Conservation (phyloP, 2,329 filamentous ascomycete species). For the Colletotrichum lupini region DNA sequence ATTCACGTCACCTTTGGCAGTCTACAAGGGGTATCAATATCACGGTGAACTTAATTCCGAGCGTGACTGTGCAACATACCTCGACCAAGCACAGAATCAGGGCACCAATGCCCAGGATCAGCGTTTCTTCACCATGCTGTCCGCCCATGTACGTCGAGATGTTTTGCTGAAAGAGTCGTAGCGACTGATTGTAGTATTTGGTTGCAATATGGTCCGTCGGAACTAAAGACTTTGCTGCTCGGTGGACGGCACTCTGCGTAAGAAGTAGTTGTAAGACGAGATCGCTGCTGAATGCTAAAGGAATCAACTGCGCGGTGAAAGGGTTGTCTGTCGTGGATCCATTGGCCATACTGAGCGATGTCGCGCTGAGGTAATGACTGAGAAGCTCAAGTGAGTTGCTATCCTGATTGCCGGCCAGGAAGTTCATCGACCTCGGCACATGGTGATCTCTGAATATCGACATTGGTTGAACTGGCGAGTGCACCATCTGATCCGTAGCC, state of each 20-base stretch:
- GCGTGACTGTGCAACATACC: conserved; percentile 42
- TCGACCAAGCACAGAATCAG: conserved; percentile 59
- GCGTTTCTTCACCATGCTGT: conserved; percentile 46
- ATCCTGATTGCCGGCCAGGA: conserved; percentile 12
- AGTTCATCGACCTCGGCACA: not conserved
- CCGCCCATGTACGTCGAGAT: conserved; percentile 37
- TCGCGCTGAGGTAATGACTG: conserved; percentile 56
- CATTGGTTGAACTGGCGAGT: not conserved
- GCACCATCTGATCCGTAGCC: not conserved
- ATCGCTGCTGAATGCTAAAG: conserved; percentile 56
- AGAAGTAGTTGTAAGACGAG: conserved; percentile 58
- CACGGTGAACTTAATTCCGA: not conserved
- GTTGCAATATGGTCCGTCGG: conserved; percentile 46
- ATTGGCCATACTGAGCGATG: conserved; percentile 59
- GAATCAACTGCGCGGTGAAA: conserved; percentile 57
- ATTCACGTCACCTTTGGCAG: conserved; percentile 54
- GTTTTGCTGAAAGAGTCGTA: conserved; percentile 47
- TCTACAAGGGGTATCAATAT: conserved; percentile 40
- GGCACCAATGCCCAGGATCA: conserved; percentile 56
- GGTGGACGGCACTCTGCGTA: conserved; percentile 55
- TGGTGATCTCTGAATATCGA: not conserved
- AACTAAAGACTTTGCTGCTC: conserved; percentile 44
- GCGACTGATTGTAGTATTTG: conserved; percentile 49
- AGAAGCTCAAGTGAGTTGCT: conserved; percentile 56
- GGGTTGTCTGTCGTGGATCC: conserved; percentile 58